A percentile compares a stretch with the other conserved stretches of the same genome.
Evolutionary conservation across 73 alveolate genomes (phyloP).

Genomic region (Paramecium biaurelia): DNA sequence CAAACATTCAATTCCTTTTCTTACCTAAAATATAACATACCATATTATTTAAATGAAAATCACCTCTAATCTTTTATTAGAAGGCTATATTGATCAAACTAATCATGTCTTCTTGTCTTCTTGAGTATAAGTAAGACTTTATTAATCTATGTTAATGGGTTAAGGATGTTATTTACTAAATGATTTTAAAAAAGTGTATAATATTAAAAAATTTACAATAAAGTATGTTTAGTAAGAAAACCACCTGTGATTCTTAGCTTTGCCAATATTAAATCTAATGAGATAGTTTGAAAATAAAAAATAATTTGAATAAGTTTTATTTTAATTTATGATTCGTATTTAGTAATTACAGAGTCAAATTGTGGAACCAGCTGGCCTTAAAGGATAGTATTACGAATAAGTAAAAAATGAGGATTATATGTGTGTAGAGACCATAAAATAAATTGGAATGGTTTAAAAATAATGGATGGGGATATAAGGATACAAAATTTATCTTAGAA

Average conservation of each 20-base stretch:
- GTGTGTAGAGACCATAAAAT: constrained; percentile 34
- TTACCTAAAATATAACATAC: too few relatives aligned
- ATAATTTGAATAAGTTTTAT: not conserved
- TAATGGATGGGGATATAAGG: constrained; percentile 92
- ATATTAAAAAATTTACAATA: too few relatives aligned
- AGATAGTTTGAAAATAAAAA: not conserved
- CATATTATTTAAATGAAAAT: too few relatives aligned
- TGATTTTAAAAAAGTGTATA: too few relatives aligned
- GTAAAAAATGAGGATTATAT: not conserved
- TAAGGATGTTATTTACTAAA: too few relatives aligned
- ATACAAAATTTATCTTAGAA: constrained; percentile 79
- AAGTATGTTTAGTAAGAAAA: too few relatives aligned
- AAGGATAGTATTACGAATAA: constrained; percentile 34
- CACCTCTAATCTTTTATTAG: too few relatives aligned
- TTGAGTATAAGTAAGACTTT: too few relatives aligned
- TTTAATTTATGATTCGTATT: constrained; percentile 44
- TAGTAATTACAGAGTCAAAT: not conserved
- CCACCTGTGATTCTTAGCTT: not conserved
- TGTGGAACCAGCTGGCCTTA: constrained; percentile 8
- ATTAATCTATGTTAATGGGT: too few relatives aligned
- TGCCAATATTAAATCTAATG: not conserved
- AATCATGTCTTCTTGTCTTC: too few relatives aligned
- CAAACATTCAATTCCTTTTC: not conserved
- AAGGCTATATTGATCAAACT: too few relatives aligned
- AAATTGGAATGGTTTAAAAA: constrained; percentile 75